phyloP scores from a whole-genome alignment of 495 filamentous ascomycete species.

The Xylaria castorea region DNA sequence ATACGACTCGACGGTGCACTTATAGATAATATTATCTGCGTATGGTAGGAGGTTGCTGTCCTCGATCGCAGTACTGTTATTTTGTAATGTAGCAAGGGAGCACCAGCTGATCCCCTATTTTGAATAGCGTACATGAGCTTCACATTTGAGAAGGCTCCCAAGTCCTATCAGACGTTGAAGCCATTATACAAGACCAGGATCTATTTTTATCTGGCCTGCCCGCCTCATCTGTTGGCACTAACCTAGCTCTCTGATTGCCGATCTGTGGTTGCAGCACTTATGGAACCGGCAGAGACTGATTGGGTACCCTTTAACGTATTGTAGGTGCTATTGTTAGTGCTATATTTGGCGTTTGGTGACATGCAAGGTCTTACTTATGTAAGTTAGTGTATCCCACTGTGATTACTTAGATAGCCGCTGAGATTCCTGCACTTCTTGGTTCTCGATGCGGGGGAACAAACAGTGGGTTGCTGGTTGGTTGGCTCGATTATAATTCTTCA shows the following conservation, averaged over 20 bases:
- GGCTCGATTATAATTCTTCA: neutral
- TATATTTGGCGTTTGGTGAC: slow-evolving; percentile 5
- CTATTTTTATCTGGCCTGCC: neutral
- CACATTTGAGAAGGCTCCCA: neutral
- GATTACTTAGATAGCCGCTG: slow-evolving; percentile 10
- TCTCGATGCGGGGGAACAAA: slow-evolving; percentile 8
- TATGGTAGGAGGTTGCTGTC: too few species aligned
- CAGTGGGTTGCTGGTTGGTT: neutral
- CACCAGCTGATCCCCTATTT: too few species aligned
- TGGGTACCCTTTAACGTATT: neutral
- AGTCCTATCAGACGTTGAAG: neutral
- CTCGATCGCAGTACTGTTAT: too few species aligned
- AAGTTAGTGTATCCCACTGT: neutral
- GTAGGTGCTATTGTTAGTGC: neutral
- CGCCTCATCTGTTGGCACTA: neutral
- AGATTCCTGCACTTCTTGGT: slow-evolving; percentile 1
- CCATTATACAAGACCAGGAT: neutral
- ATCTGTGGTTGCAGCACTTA: slow-evolving; percentile 1
- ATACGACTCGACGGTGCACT: neutral
- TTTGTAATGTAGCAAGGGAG: too few species aligned
- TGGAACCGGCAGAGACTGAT: neutral
- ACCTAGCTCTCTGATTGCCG: neutral
- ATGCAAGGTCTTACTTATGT: neutral
- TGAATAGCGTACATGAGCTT: neutral
- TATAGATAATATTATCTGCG: too few species aligned